Base-by-base conservation (phyloP, 116 monocot genomes). In the Trichopus zeylanicus region DNA sequence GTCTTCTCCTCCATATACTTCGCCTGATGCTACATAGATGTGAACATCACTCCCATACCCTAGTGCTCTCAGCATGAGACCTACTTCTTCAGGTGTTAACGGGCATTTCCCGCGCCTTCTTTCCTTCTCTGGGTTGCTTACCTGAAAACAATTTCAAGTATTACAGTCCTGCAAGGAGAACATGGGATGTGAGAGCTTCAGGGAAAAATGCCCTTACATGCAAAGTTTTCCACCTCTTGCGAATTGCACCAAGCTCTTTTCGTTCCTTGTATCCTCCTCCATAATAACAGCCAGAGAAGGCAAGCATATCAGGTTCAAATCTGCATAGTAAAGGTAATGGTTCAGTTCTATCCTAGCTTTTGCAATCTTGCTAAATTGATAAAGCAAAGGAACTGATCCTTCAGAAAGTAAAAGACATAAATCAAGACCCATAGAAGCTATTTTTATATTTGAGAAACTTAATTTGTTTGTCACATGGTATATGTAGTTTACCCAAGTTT, bases 241-340 rank as follows among this genome's bases (percentile, higher is more conserved):
- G 79, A 38, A 88, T 93, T 66, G 68, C 79, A 59, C 81, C 94
- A 27, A 94, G 66, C 67, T 89, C 89, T 57, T 30, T 86, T 54
- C 54, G 82, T 75, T 94, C 94, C 61, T 86, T 82, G 28, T 86
- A 83, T 39, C 94, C 94, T 29, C 94, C 94, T 11, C 89, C 94
- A 74, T 89, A 94, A 70, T 94, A 86, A 63, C 94, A 94, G 15
- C 94, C 89, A 64, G 94, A 94, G 69, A 94, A 95, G 4, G 95
- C 95, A 74, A 95, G 89, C 95, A 95, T 93, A 51, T 93, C 93
- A 26, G 93, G 74, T 67, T 93, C 93, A 82, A 85, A 93, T 75
- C 93, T 93, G 75, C 33, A 9, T 16, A 21, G n/a, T 0, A 12
- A 0, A 15, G 13, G 3, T 39, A 39, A 39, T 11, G 12, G 12